Evolutionary conservation across 495 filamentous ascomycete genomes (phyloP).

Genomic region (Lentithecium fluviatile): DNA sequence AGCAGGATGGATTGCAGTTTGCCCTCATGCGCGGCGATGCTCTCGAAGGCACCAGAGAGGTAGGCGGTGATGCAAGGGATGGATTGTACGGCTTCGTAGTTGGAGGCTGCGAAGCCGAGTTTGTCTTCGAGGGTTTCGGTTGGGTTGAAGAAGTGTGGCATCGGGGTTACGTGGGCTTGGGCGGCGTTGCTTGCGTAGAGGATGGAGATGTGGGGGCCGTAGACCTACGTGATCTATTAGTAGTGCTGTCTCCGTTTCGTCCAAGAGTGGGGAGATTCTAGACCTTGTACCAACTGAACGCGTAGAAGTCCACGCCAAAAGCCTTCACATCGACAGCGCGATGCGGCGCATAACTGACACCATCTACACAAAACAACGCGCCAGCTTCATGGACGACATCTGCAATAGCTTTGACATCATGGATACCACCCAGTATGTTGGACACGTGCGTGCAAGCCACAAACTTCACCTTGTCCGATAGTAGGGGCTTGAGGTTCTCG

Average conservation of each 20-base stretch:
- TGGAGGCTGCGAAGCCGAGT: slow-evolving; percentile 62
- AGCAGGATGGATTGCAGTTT: slow-evolving; percentile 59
- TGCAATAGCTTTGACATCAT: slow-evolving; percentile 58
- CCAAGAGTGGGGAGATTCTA: neutral
- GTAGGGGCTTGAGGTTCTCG: slow-evolving; percentile 52
- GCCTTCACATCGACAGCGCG: slow-evolving; percentile 62
- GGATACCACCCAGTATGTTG: slow-evolving; percentile 71
- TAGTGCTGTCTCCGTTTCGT: neutral
- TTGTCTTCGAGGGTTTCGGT: slow-evolving; percentile 58
- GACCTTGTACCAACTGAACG: slow-evolving; percentile 74
- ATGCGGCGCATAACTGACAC: slow-evolving; percentile 70
- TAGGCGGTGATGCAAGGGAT: slow-evolving; percentile 60
- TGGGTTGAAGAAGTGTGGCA: slow-evolving; percentile 70
- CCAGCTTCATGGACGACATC: slow-evolving; percentile 52
- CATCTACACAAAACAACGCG: slow-evolving; percentile 57
- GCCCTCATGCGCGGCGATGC: slow-evolving; percentile 59
- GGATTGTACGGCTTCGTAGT: slow-evolving; percentile 63
- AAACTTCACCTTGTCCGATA: slow-evolving; percentile 59
- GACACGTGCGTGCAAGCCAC: slow-evolving; percentile 67
- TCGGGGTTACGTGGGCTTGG: slow-evolving; percentile 50
- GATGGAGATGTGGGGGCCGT: slow-evolving; percentile 67
- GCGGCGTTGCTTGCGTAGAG: slow-evolving; percentile 59
- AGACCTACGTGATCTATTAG: slow-evolving; percentile 48
- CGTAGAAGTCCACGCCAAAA: slow-evolving; percentile 70
- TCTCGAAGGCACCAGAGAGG: slow-evolving; percentile 52